A percentile compares a stretch with the other conserved stretches of the same genome.
These are phyloP conservation scores for Ambrosiella beaveri DNA, from an alignment of 2,329 filamentous ascomycete genomes.

Conservation along the genomic window DNA sequence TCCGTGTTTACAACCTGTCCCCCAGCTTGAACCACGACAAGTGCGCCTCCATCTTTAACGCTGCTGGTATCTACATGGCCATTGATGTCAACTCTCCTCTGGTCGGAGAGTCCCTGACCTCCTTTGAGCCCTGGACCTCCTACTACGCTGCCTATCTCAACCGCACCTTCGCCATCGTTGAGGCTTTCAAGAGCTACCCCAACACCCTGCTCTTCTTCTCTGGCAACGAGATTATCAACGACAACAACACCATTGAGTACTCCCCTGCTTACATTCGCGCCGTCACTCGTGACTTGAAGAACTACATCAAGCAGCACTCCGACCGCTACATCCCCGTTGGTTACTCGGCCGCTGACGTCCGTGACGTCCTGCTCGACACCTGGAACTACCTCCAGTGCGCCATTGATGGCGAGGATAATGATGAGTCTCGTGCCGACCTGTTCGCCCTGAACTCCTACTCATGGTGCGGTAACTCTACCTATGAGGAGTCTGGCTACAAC, in stretches of 20 bases:
- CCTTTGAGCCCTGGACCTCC: constrained; percentile 36
- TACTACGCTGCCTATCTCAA: constrained; percentile 46
- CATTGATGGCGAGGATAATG: constrained; percentile 31
- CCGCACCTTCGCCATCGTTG: constrained; percentile 48
- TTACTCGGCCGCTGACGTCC: constrained; percentile 68
- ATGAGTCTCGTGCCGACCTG: constrained; percentile 51
- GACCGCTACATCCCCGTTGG: constrained; percentile 56
- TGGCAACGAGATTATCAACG: constrained; percentile 62
- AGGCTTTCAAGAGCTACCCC: constrained; percentile 49
- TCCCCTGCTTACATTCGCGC: constrained; percentile 58
- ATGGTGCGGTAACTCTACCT: constrained; percentile 51
- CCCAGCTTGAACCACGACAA: constrained; percentile 48
- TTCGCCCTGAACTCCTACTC: constrained; percentile 62
- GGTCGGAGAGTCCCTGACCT: constrained; percentile 38
- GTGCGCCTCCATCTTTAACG: constrained; percentile 52
- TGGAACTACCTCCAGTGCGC: constrained; percentile 62
- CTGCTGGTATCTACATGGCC: constrained; percentile 51
- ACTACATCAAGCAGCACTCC: constrained; percentile 56
- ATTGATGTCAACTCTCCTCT: constrained; percentile 52
- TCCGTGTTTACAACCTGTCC: constrained; percentile 53
- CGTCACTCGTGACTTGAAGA: constrained; percentile 63
- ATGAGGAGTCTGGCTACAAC: constrained; percentile 44
- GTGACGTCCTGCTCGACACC: constrained; percentile 52
- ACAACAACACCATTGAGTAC: constrained; percentile 37
- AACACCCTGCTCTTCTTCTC: constrained; percentile 60